A percentile compares a stretch with the other conserved stretches of the same genome.
These are phyloP conservation scores for Furcasterigmium furcatum DNA, from an alignment of 2,329 filamentous ascomycete genomes.

Conservation along the genomic window DNA sequence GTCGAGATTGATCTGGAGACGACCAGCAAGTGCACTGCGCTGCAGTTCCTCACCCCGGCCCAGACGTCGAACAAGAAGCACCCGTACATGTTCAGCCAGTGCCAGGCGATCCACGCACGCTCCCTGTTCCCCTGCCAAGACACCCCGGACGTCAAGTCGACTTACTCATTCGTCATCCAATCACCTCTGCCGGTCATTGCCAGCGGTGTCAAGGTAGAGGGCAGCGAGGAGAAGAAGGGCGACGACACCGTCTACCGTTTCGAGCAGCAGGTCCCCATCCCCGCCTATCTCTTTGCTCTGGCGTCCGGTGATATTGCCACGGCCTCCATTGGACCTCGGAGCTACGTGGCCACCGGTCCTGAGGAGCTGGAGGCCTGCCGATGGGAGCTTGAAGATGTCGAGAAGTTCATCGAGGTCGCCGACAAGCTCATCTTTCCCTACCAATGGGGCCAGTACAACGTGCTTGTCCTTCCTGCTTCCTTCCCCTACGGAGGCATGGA, in stretches of 20 bases:
- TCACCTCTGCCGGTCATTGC: conserved; percentile 89
- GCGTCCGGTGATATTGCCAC: conserved; percentile 81
- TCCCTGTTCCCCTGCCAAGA: conserved; percentile 97
- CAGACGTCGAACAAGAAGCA: conserved; percentile 96
- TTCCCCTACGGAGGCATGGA: conserved; percentile 92
- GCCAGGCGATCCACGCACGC: conserved; percentile 91
- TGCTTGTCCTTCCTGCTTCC: conserved; percentile 82
- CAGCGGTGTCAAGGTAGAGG: conserved; percentile 66
- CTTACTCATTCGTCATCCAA: conserved; percentile 82
- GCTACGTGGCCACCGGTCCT: conserved; percentile 80
- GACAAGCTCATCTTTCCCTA: conserved; percentile 84
- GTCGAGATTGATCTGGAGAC: conserved; percentile 72
- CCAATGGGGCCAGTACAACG: conserved; percentile 92
- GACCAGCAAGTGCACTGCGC: conserved; percentile 82
- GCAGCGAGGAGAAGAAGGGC: conserved; percentile 47
- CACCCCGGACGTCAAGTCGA: conserved; percentile 96
- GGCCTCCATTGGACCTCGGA: conserved; percentile 83
- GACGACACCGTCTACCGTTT: conserved; percentile 74
- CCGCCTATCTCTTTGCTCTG: conserved; percentile 91
- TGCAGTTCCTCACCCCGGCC: conserved; percentile 91
- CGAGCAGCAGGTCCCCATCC: conserved; percentile 87
- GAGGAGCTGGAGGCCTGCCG: conserved; percentile 81
- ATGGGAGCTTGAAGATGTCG: conserved; percentile 88
- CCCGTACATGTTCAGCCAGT: conserved; percentile 97
- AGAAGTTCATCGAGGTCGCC: conserved; percentile 85